phyloP scores from a whole-genome alignment of 2,329 filamentous ascomycete species.

The Leptographium galeiforme region DNA sequence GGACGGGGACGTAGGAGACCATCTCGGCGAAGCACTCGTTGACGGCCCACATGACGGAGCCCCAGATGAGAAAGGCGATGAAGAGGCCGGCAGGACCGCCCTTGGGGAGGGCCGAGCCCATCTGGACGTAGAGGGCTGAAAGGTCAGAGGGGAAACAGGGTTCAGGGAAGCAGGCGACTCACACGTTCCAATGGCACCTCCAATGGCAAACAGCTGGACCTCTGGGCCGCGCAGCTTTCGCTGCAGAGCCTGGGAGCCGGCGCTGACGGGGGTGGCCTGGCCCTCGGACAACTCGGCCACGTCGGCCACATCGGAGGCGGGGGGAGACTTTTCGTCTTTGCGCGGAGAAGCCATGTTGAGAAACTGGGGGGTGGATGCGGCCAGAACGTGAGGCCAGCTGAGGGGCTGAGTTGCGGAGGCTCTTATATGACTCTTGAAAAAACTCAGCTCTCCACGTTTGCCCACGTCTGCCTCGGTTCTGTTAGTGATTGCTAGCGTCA shows the following conservation, averaged over 20 bases:
- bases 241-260: constrained; percentile 7
- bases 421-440: too few species aligned
- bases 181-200: constrained; percentile 47
- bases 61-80: constrained; percentile 46
- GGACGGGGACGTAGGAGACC: constrained; percentile 65
- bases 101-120: constrained; percentile 42
- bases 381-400: too few species aligned
- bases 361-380: too few species aligned
- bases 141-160: background rate
- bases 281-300: constrained; percentile 1
- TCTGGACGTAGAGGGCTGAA: constrained; percentile 41
- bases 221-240: constrained; percentile 8
- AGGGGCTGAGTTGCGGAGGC: too few species aligned
- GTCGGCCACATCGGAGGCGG: background rate
- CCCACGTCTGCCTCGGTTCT: too few species aligned
- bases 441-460: too few species aligned
- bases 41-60: constrained; percentile 40
- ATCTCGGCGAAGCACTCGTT: constrained; percentile 53
- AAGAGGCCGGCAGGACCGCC: constrained; percentile 47
- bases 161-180: background rate
- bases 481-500: too few species aligned
- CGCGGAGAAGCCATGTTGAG: background rate
- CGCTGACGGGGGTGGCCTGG: background rate
- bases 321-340: background rate
- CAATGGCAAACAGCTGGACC: constrained; percentile 32